Percentiles rank a stretch among this genome's conserved stretches.
phyloP scores from a whole-genome alignment of 371 early-diverging fungal genomes.

The Mortierella sp. region DNA sequence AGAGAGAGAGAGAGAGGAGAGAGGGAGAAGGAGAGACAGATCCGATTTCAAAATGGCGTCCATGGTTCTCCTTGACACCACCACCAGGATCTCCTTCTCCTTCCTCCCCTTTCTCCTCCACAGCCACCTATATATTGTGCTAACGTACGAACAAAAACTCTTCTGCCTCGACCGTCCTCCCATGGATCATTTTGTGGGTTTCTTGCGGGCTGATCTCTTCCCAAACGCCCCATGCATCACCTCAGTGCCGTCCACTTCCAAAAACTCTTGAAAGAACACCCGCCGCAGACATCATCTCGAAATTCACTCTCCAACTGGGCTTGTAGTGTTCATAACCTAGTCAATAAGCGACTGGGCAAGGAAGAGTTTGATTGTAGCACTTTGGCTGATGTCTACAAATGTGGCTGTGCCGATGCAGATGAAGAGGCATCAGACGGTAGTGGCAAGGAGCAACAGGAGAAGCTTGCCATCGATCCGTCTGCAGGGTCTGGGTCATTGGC shows the following conservation, averaged over 20 bases:
- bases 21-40: no score
- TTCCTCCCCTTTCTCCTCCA: not conserved
- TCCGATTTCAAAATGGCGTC: not conserved
- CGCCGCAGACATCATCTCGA: conserved; percentile 86
- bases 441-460: no score
- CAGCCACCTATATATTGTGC: not conserved
- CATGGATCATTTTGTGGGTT: conserved; percentile 5
- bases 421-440: no score
- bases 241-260: conserved; percentile 91
- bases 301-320: conserved; percentile 90
- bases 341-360: conserved; percentile 92
- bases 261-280: conserved; percentile 78
- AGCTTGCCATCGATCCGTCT: no score
- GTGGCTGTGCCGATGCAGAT: conserved; percentile 81
- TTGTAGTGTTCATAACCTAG: conserved; percentile 96
- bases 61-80: not conserved
- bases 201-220: not conserved
- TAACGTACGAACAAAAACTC: not conserved
- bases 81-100: not conserved
- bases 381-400: conserved; percentile 89
- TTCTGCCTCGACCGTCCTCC: not conserved
- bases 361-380: conserved; percentile 89
- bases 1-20: no score
- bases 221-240: not conserved
- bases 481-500: no score